These are phyloP conservation scores for Pythium insidiosum DNA, from an alignment of 352 stramenopile species.

Conservation along the genomic window DNA sequence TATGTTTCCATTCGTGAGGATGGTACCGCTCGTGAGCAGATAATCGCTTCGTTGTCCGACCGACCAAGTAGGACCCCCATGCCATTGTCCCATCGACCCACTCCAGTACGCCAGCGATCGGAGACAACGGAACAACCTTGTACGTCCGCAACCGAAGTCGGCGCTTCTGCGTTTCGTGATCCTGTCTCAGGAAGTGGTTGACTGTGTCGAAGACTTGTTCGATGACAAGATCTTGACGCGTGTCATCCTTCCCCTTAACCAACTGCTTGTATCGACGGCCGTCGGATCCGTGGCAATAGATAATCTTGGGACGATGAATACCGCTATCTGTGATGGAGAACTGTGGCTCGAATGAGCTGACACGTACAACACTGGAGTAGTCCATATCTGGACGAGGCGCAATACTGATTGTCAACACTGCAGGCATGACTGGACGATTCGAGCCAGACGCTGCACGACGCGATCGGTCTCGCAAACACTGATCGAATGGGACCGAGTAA, in stretches of 20 bases:
- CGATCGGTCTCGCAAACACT: conserved; percentile 53
- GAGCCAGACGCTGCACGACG: conserved; percentile 14
- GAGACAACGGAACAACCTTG: conserved; percentile 88
- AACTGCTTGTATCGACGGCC: conserved; percentile 91
- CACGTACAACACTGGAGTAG: conserved; percentile 72
- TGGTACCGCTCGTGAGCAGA: conserved; percentile 94
- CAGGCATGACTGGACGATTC: conserved; percentile 51
- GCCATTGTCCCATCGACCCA: conserved; percentile 97
- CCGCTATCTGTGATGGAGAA: conserved; percentile 94
- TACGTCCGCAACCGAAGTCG: conserved; percentile 94
- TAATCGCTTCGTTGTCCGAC: conserved; percentile 27
- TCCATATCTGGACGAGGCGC: conserved; percentile 65
- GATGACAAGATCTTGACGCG: conserved; percentile 84
- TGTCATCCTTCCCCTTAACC: conserved; percentile 92
- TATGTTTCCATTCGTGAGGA: conserved; percentile 90
- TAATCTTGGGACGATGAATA: conserved; percentile 96
- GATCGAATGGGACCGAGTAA: conserved; percentile 41
- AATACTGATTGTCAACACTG: conserved; percentile 69
- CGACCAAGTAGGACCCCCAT: conserved; percentile 90
- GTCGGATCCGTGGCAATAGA: conserved; percentile 93
- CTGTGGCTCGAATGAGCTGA: conserved; percentile 86
- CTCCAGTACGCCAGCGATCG: conserved; percentile 94
- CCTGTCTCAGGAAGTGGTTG: conserved; percentile 81
- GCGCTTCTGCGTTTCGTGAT: conserved; percentile 46
- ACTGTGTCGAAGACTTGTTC: conserved; percentile 87